Evolutionary conservation across 2,329 filamentous ascomycete genomes (phyloP).

Genomic region (Emergomyces pasteurianus): DNA sequence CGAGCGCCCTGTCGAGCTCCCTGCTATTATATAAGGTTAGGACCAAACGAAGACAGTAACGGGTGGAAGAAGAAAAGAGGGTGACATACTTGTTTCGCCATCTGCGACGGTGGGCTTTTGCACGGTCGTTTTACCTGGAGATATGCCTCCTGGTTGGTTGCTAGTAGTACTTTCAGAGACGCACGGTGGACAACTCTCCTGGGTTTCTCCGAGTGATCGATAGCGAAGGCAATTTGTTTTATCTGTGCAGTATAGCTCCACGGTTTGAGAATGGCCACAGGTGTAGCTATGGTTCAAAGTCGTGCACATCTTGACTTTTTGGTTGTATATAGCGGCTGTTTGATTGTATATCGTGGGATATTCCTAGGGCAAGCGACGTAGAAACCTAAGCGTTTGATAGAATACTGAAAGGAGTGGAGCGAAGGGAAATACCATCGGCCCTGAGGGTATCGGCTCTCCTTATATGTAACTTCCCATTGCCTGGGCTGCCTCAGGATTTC

Average conservation of each 20-base stretch:
- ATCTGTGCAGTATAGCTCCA: background rate
- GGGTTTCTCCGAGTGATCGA: background rate
- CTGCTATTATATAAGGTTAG: too few species aligned
- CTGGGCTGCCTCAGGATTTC: too few species aligned
- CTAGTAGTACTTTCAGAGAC: background rate
- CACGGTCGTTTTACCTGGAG: too few species aligned
- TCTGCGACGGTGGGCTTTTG: background rate
- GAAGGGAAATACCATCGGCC: background rate
- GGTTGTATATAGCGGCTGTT: too few species aligned
- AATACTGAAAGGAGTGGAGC: background rate
- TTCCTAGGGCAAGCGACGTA: background rate
- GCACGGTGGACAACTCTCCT: background rate
- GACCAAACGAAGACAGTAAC: too few species aligned
- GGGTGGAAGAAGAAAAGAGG: background rate
- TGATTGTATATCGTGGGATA: background rate
- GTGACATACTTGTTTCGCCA: background rate
- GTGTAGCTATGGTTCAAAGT: background rate
- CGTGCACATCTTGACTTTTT: too few species aligned
- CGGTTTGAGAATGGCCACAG: background rate
- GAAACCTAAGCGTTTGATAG: background rate
- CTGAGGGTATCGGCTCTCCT: too few species aligned
- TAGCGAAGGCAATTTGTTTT: too few species aligned
- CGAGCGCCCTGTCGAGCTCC: too few species aligned
- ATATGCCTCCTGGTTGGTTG: background rate
- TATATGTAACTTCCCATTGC: too few species aligned